phyloP scores from a whole-genome alignment of 768 basidiomycete species.

The Trametes cingulata region DNA sequence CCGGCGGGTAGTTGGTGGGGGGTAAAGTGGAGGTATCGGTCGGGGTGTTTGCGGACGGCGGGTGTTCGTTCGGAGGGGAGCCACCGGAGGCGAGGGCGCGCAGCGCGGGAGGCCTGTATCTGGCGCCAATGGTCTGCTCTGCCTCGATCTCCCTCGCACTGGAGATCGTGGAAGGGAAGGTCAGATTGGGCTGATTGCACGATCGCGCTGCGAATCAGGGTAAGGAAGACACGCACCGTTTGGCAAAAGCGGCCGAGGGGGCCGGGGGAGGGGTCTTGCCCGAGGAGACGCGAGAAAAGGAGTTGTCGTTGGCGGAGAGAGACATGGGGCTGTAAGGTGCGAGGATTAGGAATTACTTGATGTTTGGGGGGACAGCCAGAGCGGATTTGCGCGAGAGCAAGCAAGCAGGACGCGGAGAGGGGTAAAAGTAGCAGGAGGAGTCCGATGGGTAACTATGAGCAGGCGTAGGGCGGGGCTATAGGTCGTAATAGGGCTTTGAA shows the following conservation, averaged over 20 bases:
- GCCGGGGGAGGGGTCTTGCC: slow-evolving; percentile 91
- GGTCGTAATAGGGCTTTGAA: slow-evolving; percentile 42
- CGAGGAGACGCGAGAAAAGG: slow-evolving; percentile 80
- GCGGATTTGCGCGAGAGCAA: slow-evolving; percentile 31
- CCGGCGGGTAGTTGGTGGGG: slow-evolving; percentile 77
- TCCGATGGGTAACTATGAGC: slow-evolving; percentile 44
- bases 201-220: slow-evolving; percentile 18
- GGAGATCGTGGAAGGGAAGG: slow-evolving; percentile 8
- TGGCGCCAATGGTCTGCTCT: slow-evolving; percentile 62
- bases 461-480: slow-evolving; percentile 31
- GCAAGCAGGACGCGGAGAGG: slow-evolving; percentile 29
- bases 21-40: slow-evolving; percentile 61
- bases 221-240: slow-evolving; percentile 56
- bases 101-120: slow-evolving; percentile 83
- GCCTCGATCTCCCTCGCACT: slow-evolving; percentile 87
- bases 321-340: slow-evolving; percentile 80
- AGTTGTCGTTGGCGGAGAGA: slow-evolving; percentile 83
- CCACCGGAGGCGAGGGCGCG: slow-evolving; percentile 65
- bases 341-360: slow-evolving; percentile 81
- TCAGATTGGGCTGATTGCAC: slow-evolving; percentile 15
- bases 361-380: slow-evolving; percentile 31
- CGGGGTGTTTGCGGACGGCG: slow-evolving; percentile 57
- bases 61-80: slow-evolving; percentile 70
- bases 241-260: slow-evolving; percentile 86
- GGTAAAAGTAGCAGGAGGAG: slow-evolving; percentile 29